A percentile compares a stretch with the other conserved stretches of the same genome.
These are phyloP conservation scores for Diaporthe humulicola DNA, from an alignment of 2,329 filamentous ascomycete species.

Conservation along the genomic window DNA sequence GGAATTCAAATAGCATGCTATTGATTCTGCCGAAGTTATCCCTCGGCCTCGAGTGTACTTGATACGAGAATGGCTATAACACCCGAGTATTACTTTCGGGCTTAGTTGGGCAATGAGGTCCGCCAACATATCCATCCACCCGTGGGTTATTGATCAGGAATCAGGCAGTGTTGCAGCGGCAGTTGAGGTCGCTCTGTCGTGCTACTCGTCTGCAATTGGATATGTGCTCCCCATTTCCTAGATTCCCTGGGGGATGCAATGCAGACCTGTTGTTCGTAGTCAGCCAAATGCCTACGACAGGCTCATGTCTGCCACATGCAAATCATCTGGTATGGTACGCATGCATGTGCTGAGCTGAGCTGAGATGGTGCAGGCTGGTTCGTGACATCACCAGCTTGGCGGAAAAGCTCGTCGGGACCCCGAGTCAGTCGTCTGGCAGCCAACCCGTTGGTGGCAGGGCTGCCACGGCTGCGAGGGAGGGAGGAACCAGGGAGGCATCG, in stretches of 20 bases:
- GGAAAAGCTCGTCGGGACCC: not conserved
- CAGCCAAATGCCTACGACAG: too few relatives aligned
- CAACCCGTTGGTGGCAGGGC: not conserved
- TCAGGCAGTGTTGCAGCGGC: not conserved
- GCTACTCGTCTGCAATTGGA: not conserved
- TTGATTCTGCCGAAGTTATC: not conserved
- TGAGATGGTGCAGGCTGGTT: not conserved
- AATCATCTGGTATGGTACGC: not conserved
- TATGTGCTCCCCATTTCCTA: not conserved
- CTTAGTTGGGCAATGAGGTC: conserved; percentile 11
- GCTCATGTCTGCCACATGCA: not conserved
- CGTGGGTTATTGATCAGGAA: too few relatives aligned
- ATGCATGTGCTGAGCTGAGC: too few relatives aligned
- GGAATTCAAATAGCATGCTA: conserved; percentile 21
- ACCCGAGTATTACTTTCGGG: not conserved
- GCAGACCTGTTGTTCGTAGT: not conserved
- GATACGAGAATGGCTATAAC: not conserved
- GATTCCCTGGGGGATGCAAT: not conserved
- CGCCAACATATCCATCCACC: not conserved
- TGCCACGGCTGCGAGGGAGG: not conserved
- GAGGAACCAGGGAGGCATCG: conserved; percentile 16
- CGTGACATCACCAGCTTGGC: conserved; percentile 23
- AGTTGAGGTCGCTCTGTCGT: not conserved
- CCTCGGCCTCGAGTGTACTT: not conserved
- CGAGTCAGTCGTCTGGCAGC: conserved; percentile 12